Conservation (phyloP, 2,329 filamentous ascomycete species). For the Cytospora chrysosperma region DNA sequence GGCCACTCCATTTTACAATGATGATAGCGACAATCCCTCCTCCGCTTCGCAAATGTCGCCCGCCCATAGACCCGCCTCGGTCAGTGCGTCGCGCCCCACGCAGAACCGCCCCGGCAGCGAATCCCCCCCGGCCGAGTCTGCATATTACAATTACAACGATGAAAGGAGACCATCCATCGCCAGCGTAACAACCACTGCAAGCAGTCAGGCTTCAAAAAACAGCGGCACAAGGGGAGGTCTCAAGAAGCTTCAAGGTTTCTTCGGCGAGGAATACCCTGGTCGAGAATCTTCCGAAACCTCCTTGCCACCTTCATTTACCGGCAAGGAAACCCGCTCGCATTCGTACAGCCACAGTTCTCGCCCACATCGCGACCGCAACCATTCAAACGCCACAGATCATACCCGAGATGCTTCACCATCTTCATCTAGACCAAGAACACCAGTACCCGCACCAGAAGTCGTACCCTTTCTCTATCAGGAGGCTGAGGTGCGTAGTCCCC, state of each 20-base stretch:
- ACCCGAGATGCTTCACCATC: slow-evolving; percentile 73
- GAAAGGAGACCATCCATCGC: slow-evolving; percentile 83
- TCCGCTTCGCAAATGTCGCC: slow-evolving; percentile 67
- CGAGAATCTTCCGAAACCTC: slow-evolving; percentile 73
- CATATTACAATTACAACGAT: slow-evolving; percentile 54
- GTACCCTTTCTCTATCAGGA: slow-evolving; percentile 98
- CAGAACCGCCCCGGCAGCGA: slow-evolving; percentile 55
- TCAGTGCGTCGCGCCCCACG: slow-evolving; percentile 30
- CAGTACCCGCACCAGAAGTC: slow-evolving; percentile 84
- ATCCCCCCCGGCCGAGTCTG: slow-evolving; percentile 49
- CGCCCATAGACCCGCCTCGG: slow-evolving; percentile 57
- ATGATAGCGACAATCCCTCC: slow-evolving; percentile 70
- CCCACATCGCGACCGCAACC: slow-evolving; percentile 72
- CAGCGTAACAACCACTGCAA: slow-evolving; percentile 77
- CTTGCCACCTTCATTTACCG: slow-evolving; percentile 49
- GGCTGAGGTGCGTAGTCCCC: slow-evolving; percentile 59
- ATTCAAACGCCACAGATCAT: slow-evolving; percentile 73
- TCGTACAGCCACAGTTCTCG: slow-evolving; percentile 58
- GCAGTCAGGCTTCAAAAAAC: slow-evolving; percentile 78
- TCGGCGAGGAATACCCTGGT: slow-evolving; percentile 82
- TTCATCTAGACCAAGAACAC: slow-evolving; percentile 77
- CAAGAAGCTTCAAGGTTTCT: slow-evolving; percentile 86
- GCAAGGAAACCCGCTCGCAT: slow-evolving; percentile 62
- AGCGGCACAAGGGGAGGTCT: slow-evolving; percentile 67
- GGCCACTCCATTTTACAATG: slow-evolving; percentile 65